Conservation (phyloP, 2,329 filamentous ascomycete genomes). For the Teratosphaeria nubilosa region DNA sequence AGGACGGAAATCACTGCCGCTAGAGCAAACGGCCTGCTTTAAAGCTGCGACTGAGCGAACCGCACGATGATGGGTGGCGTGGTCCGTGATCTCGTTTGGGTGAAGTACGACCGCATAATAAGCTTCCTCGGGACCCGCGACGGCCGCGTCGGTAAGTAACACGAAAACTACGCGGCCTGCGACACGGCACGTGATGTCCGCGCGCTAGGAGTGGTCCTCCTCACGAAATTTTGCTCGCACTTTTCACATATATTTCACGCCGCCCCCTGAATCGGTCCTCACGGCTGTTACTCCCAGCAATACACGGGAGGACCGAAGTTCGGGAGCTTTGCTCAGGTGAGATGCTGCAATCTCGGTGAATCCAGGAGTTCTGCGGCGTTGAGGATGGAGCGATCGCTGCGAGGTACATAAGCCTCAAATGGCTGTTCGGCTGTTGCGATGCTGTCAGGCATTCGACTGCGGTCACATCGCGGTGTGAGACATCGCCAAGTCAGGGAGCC, state of each 20-base stretch:
- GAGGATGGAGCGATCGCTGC: no score
- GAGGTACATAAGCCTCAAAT: background rate
- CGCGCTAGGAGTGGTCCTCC: background rate
- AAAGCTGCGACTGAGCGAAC: background rate
- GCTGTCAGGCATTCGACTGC: background rate
- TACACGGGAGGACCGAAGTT: background rate
- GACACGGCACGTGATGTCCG: background rate
- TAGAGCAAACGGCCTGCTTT: background rate
- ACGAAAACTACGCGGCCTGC: background rate
- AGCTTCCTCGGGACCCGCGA: background rate
- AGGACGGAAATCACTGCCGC: background rate
- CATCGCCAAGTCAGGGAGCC: background rate
- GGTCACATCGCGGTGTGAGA: background rate
- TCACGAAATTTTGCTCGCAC: no score
- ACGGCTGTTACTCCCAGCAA: background rate
- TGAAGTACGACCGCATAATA: background rate
- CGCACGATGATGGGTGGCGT: background rate
- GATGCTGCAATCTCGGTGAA: background rate
- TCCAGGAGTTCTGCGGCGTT: background rate
- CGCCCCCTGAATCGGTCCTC: background rate
- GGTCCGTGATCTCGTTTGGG: background rate
- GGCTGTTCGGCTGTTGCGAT: background rate
- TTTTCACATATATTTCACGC: background rate
- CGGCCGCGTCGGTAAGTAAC: background rate
- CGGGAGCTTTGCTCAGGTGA: background rate